Percentiles rank a stretch among this genome's conserved stretches.
phyloP scores from a whole-genome alignment of 163 green algal species.

The Prototheca wickerhamii region DNA sequence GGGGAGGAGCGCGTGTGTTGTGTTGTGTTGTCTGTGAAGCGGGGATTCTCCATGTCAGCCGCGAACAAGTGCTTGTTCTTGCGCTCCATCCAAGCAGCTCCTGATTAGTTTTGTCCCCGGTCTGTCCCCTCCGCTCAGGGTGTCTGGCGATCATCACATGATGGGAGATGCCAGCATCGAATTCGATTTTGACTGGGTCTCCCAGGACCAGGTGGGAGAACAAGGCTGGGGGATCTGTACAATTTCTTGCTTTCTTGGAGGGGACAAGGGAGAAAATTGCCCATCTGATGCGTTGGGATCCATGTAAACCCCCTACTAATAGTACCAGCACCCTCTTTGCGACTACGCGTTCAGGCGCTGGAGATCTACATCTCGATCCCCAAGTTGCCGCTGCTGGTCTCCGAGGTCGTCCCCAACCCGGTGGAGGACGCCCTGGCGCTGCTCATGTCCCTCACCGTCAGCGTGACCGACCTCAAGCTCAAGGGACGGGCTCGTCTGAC shows the following conservation, averaged over 20 bases:
- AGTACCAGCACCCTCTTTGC: neutral
- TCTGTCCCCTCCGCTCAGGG: neutral
- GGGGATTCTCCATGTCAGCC: too few relatives aligned
- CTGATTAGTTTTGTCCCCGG: too few relatives aligned
- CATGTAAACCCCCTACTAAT: neutral
- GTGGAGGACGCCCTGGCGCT: neutral
- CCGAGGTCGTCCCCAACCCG: slow-evolving; percentile 1
- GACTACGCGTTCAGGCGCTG: neutral
- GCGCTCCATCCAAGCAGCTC: too few relatives aligned
- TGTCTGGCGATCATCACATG: neutral
- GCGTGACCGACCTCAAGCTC: neutral
- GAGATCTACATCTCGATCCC: slow-evolving; percentile 3
- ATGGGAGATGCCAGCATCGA: neutral
- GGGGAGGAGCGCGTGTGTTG: neutral
- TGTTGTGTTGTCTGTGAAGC: too few relatives aligned
- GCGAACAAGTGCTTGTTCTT: too few relatives aligned
- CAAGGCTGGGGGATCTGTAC: neutral
- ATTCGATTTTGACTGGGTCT: neutral
- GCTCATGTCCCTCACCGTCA: slow-evolving; percentile 1
- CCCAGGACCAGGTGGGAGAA: neutral
- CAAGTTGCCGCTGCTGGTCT: slow-evolving; percentile 1
- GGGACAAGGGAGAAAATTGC: too few relatives aligned
- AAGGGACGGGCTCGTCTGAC: neutral
- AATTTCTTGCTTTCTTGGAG: too few relatives aligned
- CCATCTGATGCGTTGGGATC: too few relatives aligned